These are phyloP conservation scores for Vigna mungo DNA, from an alignment of 306 rosid genomes.

Conservation along the genomic window DNA sequence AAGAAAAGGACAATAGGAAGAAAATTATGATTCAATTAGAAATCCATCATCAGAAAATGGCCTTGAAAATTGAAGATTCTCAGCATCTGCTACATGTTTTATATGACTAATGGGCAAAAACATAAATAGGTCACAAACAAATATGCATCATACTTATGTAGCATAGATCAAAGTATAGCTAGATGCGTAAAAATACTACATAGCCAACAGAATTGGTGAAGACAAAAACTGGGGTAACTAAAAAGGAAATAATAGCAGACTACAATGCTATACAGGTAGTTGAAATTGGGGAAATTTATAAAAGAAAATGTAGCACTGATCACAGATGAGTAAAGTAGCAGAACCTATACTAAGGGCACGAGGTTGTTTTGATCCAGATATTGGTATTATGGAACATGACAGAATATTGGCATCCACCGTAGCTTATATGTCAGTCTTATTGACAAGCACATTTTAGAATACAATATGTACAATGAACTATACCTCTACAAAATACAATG, in stretches of 20 bases:
- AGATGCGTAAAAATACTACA: background rate
- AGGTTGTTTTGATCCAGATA: constrained; percentile 13
- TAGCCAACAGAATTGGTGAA: background rate
- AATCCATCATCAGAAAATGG: background rate
- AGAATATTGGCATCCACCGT: constrained; percentile 3
- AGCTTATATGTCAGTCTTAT: background rate
- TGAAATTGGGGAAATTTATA: background rate
- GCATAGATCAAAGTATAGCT: constrained; percentile 11
- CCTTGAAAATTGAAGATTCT: constrained; percentile 3
- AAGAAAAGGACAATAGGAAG: background rate
- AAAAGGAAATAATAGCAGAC: background rate
- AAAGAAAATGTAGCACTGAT: background rate
- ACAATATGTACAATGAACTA: constrained; percentile 7
- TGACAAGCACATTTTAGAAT: constrained; percentile 3
- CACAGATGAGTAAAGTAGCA: constrained; percentile 3
- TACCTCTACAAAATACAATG: background rate
- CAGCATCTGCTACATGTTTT: background rate
- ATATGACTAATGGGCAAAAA: background rate
- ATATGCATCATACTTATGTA: constrained; percentile 12
- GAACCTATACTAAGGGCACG: constrained; percentile 18
- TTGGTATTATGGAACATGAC: constrained; percentile 13
- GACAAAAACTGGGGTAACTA: constrained; percentile 1
- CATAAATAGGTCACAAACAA: background rate
- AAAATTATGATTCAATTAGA: constrained; percentile 7
- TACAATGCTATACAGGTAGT: background rate